A percentile compares a stretch with the other conserved stretches of the same genome.
These are phyloP conservation scores for Globisporangium cederbergense DNA, from an alignment of 352 stramenopile genomes.

Conservation along the genomic window DNA sequence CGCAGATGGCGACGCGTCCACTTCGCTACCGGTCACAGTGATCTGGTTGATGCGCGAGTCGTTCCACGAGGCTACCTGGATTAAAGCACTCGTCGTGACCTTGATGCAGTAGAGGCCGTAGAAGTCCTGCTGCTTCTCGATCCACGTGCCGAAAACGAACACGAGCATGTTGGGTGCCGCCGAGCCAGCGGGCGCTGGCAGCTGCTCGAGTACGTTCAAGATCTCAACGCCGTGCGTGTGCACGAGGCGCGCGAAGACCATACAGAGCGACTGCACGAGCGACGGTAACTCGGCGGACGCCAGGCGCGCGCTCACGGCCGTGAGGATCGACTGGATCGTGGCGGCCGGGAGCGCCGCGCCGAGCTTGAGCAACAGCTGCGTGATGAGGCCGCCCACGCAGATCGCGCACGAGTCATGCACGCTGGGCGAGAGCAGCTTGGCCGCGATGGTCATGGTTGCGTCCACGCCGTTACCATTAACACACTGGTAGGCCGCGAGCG, in stretches of 20 bases:
- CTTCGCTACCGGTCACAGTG: constrained; percentile 49
- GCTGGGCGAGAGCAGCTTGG: constrained; percentile 60
- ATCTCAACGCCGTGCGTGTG: constrained; percentile 69
- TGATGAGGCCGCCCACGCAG: constrained; percentile 74
- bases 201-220: constrained; percentile 64
- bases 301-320: constrained; percentile 63
- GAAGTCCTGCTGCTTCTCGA: constrained; percentile 82
- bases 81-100: constrained; percentile 70
- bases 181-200: constrained; percentile 34
- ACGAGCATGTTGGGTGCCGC: constrained; percentile 52
- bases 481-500: constrained; percentile 50
- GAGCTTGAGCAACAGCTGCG: constrained; percentile 74
- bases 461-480: constrained; percentile 44
- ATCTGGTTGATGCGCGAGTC: constrained; percentile 67
- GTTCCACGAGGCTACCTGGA: constrained; percentile 76
- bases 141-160: constrained; percentile 82
- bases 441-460: constrained; percentile 61
- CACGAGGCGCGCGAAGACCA: constrained; percentile 79
- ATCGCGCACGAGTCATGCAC: constrained; percentile 73
- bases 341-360: constrained; percentile 46
- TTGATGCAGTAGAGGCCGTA: constrained; percentile 85
- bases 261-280: constrained; percentile 74
- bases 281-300: constrained; percentile 64
- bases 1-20: constrained; percentile 22
- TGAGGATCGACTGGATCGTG: constrained; percentile 76